These are phyloP conservation scores for Blastomyces parvus DNA, from an alignment of 2,329 filamentous ascomycete genomes.

Conservation along the genomic window DNA sequence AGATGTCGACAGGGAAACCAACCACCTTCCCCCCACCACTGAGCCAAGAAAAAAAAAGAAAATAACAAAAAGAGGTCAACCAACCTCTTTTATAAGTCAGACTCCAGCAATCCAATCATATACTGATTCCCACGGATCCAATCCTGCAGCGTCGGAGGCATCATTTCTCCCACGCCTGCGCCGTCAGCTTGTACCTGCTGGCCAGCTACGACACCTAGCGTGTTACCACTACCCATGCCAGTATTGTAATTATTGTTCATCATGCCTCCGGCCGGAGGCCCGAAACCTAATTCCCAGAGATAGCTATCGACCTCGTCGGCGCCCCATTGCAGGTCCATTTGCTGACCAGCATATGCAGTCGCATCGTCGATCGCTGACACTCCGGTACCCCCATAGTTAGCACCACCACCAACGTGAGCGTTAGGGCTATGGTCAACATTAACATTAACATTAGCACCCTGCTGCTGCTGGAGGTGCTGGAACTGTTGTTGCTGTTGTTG, in stretches of 20 bases:
- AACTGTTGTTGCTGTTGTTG: not conserved
- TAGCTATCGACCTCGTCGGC: constrained; percentile 54
- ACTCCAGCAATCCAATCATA: constrained; percentile 56
- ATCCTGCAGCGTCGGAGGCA: constrained; percentile 46
- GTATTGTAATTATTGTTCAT: not conserved
- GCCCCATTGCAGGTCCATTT: constrained; percentile 17
- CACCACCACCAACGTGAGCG: not conserved
- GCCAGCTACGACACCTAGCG: not conserved
- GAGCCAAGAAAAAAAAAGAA: not conserved
- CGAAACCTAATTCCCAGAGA: constrained; percentile 53
- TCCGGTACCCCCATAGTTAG: not conserved
- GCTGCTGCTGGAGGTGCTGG: not conserved
- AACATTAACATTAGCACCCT: not conserved
- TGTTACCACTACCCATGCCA: not conserved
- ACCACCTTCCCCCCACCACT: not conserved
- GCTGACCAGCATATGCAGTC: not conserved
- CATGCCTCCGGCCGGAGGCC: constrained; percentile 28
- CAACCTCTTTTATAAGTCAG: constrained; percentile 35
- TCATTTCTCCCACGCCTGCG: constrained; percentile 13
- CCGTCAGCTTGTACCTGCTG: constrained; percentile 9
- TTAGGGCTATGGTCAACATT: not conserved
- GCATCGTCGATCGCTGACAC: not conserved
- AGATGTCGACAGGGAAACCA: not conserved
- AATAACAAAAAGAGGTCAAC: not conserved
- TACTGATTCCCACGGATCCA: constrained; percentile 59